Evolutionary conservation across 2,329 filamentous ascomycete genomes (phyloP), one percentile per base, ranked within the genome.

Genomic region (Helotiales sp.): DNA sequence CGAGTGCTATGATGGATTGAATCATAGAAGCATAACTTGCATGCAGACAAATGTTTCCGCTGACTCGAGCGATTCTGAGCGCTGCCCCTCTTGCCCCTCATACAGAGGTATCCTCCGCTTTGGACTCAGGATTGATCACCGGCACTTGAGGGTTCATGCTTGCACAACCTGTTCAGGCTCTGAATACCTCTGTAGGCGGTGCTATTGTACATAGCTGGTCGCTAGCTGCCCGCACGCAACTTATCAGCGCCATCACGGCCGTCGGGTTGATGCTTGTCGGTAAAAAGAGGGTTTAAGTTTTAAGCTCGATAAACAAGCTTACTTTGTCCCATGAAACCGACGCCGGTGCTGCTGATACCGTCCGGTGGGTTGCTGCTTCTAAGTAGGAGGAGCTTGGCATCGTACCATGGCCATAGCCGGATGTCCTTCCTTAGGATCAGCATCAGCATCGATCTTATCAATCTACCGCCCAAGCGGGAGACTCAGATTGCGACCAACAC

Each of bases 281-380:
- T 48, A 48, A 48, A n/a, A 33, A 17, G 25, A 48, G 27, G n/a
- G n/a, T n/a, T n/a, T n/a, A n/a, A n/a, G n/a, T 48, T 31, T 31
- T 48, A 48, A 31, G 17, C 15, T 48, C 15, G 46, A 48, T 13
- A 48, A 31, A 46, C 46, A 48, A 48, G 46, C 46, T 48, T 48
- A 48, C 46, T 31, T 33, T 17, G 46, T n/a, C 8, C 46, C 46
- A 8, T 48, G 27, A 48, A 48, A 30, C 46, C 6, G 17, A 33
- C 5, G 10, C n/a, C n/a, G n/a, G n/a, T n/a, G 46, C 31, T 27
- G 46, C 13, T 48, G 46, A 33, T 48, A 33, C 15, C 46, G 8
- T 10, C 22, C 10, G n/a, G 17, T 42, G 38, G 31, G n/a, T 15
- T 34, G 31, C 31, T 9, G 13, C 34, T 40, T 8, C 24, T 25